Conservation (phyloP, 495 filamentous ascomycete species). For the Trichoderma parareesei region DNA sequence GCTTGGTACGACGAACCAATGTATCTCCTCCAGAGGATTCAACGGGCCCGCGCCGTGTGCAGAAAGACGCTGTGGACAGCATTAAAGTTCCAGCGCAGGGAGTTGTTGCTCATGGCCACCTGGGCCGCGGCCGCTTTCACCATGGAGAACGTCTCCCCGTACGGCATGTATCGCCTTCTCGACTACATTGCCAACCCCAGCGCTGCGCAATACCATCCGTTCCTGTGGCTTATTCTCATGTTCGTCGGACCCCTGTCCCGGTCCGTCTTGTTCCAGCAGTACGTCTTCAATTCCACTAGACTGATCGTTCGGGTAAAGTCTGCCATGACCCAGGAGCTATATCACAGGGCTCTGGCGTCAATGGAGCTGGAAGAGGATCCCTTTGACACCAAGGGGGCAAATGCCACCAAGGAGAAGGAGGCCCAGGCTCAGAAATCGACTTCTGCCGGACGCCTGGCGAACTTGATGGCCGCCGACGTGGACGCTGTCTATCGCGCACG, state of each 20-base stretch:
- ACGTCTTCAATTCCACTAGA: slow-evolving; percentile 40
- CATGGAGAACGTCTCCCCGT: slow-evolving; percentile 36
- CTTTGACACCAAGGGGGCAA: slow-evolving; percentile 16
- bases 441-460: slow-evolving; percentile 39
- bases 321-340: slow-evolving; percentile 42
- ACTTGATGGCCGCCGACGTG: slow-evolving; percentile 44
- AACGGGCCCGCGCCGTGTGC: slow-evolving; percentile 29
- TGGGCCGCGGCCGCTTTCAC: slow-evolving; percentile 27
- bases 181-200: slow-evolving; percentile 30
- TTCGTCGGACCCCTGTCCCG: slow-evolving; percentile 36
- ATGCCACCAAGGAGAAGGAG: slow-evolving; percentile 11
- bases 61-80: slow-evolving; percentile 36
- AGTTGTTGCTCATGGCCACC: slow-evolving; percentile 31
- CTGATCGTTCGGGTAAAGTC: slow-evolving; percentile 38
- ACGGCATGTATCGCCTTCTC: slow-evolving; percentile 37
- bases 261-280: slow-evolving; percentile 39
- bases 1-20: slow-evolving; percentile 43
- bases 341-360: slow-evolving; percentile 40
- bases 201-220: slow-evolving; percentile 29
- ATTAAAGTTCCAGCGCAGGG: slow-evolving; percentile 27
- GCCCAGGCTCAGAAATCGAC: slow-evolving; percentile 27
- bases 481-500: slow-evolving; percentile 35
- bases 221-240: slow-evolving; percentile 36
- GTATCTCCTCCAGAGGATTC: slow-evolving; percentile 31
- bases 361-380: slow-evolving; percentile 36